Evolutionary conservation across 2,329 filamentous ascomycete species (phyloP).

Genomic region (Chaetomium sp.): DNA sequence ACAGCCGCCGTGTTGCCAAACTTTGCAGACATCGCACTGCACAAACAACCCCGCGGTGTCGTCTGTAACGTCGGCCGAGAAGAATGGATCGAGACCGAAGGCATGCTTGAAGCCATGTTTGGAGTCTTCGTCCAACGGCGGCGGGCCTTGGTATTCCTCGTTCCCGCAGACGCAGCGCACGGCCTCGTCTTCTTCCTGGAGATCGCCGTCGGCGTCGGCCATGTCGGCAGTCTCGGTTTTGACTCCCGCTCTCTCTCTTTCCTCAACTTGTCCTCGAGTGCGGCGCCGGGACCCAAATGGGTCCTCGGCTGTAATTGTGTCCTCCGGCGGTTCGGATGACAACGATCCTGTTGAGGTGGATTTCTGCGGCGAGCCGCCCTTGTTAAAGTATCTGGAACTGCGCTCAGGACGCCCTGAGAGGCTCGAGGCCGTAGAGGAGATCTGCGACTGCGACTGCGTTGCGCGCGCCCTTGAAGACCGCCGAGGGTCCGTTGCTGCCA

Average conservation of each 20-base stretch:
- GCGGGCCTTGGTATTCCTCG: constrained; percentile 89
- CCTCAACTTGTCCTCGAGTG: constrained; percentile 68
- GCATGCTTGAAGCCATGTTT: constrained; percentile 58
- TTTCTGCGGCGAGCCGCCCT: constrained; percentile 72
- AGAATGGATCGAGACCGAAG: constrained; percentile 59
- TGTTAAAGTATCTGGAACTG: constrained; percentile 70
- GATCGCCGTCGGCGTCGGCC: constrained; percentile 67
- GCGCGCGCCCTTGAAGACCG: constrained; percentile 89
- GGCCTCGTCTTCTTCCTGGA: constrained; percentile 87
- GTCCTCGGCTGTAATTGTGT: constrained; percentile 61
- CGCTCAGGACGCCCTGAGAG: constrained; percentile 76
- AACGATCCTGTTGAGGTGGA: constrained; percentile 73
- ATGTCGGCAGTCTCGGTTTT: constrained; percentile 51
- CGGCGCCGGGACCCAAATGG: constrained; percentile 73
- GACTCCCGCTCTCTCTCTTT: constrained; percentile 49
- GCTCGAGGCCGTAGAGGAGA: constrained; percentile 76
- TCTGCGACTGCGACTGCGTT: constrained; percentile 73
- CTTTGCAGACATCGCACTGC: constrained; percentile 95
- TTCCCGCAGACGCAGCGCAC: constrained; percentile 94
- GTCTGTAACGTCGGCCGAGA: constrained; percentile 68
- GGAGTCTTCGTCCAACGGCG: constrained; percentile 60
- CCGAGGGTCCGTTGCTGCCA: constrained; percentile 70
- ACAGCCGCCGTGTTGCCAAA: constrained; percentile 98
- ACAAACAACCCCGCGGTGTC: constrained; percentile 95
- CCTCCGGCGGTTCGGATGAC: constrained; percentile 69